Evolutionary conservation across 2,329 filamentous ascomycete genomes (phyloP).

Genomic region (Fusarium buxicola): DNA sequence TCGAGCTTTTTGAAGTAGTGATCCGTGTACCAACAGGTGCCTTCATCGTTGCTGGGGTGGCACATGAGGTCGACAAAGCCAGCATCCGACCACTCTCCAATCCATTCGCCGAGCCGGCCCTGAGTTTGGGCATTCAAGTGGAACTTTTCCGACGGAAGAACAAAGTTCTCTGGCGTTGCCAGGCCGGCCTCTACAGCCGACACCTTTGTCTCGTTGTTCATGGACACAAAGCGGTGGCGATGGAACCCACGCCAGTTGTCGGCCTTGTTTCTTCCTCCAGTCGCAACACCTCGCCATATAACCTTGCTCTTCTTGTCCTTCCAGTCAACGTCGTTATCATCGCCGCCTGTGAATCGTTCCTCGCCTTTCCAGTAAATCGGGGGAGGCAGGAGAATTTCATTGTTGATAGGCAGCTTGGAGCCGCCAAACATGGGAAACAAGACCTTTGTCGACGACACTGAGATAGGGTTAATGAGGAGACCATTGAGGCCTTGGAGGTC

Average conservation of each 20-base stretch:
- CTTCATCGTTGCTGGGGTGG: conserved; percentile 51
- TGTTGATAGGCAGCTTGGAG: conserved; percentile 76
- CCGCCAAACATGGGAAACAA: conserved; percentile 76
- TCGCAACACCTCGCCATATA: conserved; percentile 76
- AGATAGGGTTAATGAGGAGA: conserved; percentile 71
- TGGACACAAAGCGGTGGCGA: conserved; percentile 78
- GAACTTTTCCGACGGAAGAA: conserved; percentile 61
- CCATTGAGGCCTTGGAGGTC: conserved; percentile 72
- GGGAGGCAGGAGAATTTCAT: conserved; percentile 76
- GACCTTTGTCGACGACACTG: conserved; percentile 65
- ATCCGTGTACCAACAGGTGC: conserved; percentile 61
- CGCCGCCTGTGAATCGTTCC: conserved; percentile 69
- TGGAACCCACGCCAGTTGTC: conserved; percentile 79
- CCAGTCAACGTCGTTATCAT: conserved; percentile 67
- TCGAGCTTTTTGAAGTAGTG: conserved; percentile 56
- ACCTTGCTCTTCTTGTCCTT: conserved; percentile 63
- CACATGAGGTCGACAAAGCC: conserved; percentile 68
- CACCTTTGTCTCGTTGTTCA: conserved; percentile 75
- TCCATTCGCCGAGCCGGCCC: conserved; percentile 61
- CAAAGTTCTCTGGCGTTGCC: conserved; percentile 64
- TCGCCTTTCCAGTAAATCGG: conserved; percentile 77
- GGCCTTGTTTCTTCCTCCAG: conserved; percentile 69
- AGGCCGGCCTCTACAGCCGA: conserved; percentile 58
- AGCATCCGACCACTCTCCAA: conserved; percentile 61
- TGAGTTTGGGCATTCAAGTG: conserved; percentile 59